Evolutionary conservation across 352 stramenopile genomes (phyloP), one percentile per base, ranked within the genome.

Genomic region (Pythium chondricola): DNA sequence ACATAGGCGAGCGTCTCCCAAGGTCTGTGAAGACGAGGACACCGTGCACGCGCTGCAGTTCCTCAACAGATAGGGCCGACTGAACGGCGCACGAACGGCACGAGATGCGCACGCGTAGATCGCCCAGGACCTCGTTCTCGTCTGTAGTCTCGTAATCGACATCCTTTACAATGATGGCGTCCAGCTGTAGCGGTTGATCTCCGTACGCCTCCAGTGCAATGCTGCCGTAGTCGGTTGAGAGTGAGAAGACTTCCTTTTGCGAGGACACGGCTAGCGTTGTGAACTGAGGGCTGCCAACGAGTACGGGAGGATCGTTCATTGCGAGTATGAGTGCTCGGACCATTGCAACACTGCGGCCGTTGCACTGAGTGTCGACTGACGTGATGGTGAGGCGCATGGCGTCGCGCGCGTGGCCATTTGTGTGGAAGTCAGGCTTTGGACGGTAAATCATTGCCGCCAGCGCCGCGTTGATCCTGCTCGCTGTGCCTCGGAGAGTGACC

Each of bases 381-480:
- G 45, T 45, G 8, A 40, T 27, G 9, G 22, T 60, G 8, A 79
- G 32, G 9, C 14, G 25, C 24, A 86, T 72, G 31, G 64, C 70
- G 5, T 78, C 54, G 10, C 63, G 44, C 9, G 67, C 48, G 33
- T 62, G 61, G 21, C 58, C 60, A 35, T 58, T 49, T 11, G 76
- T 75, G 61, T 81, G 76, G 30, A 74, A 87, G 44, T 87, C 47
- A 3, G 61, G 48, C 18, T 53, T 54, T 1, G 71, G 69, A 17
- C 69, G 73, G 43, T 74, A 89, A 43, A 87, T 62, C 44, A 89
- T 62, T 8, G 69, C 71, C 8, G 35, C 37, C 22, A 89, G 57
- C 10, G 75, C 74, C 8, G 48, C 38, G 22, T 85, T 87, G 10
- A 85, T 10, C 32, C 85, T 71, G 4, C 21, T 22, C 13, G 70